Evolutionary conservation across 1,139 yeast genomes (phyloP).

Genomic region (Nakaseomyces uthaithaninus): DNA sequence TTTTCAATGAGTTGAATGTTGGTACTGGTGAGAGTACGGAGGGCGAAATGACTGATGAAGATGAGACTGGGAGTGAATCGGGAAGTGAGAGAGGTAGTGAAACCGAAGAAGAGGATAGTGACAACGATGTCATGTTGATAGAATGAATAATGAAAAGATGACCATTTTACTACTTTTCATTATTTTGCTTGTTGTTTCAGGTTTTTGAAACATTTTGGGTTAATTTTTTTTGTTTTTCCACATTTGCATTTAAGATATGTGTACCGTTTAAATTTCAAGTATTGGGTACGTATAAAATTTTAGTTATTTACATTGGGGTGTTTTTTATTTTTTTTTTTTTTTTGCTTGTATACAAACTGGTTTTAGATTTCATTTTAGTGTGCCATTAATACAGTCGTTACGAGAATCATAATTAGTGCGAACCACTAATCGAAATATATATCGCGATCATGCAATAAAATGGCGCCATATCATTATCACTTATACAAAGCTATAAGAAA

Average conservation of each 20-base stretch:
- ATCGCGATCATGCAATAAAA: slow-evolving; percentile 5
- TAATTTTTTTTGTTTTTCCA: no score
- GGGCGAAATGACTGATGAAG: slow-evolving; percentile 17
- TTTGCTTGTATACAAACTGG: no score
- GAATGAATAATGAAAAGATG: background rate
- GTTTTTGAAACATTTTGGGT: background rate
- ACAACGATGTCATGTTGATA: slow-evolving; percentile 1
- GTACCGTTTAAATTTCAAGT: no score
- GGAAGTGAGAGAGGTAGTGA: slow-evolving; percentile 1
- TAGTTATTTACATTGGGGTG: no score
- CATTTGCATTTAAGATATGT: no score
- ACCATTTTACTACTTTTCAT: background rate
- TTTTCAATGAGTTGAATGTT: slow-evolving; percentile 27
- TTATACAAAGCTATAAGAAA: background rate
- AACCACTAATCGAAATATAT: slow-evolving; percentile 2
- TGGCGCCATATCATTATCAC: no score
- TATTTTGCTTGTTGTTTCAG: background rate
- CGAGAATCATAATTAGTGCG: slow-evolving; percentile 6
- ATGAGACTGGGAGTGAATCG: slow-evolving; percentile 8
- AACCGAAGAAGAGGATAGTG: slow-evolving; percentile 1
- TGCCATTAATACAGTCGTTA: no score
- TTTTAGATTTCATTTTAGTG: no score
- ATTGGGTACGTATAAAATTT: no score
- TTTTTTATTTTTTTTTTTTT: no score
- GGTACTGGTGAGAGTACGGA: slow-evolving; percentile 20